phyloP scores from a whole-genome alignment of 345 rosid genomes.

The Dipteronia dyeriana region DNA sequence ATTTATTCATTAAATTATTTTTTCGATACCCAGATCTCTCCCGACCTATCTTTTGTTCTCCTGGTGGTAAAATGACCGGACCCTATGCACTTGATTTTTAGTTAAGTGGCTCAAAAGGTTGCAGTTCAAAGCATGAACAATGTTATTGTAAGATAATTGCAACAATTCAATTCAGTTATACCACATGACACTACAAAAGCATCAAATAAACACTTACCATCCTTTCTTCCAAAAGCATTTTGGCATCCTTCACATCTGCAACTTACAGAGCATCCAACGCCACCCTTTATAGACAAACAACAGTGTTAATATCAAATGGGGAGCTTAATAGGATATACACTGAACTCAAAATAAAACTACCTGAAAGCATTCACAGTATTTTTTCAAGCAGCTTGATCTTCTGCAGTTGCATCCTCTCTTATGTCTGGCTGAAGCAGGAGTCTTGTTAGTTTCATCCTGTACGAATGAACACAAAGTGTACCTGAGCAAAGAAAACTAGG shows the following conservation, averaged over 20 bases:
- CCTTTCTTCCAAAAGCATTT: slow-evolving; percentile 47
- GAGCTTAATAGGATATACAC: neutral
- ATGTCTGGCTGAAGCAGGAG: slow-evolving; percentile 82
- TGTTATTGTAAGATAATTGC: neutral
- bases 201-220: slow-evolving; percentile 39
- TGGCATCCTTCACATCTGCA: slow-evolving; percentile 76
- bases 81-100: too few species aligned
- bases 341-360: slow-evolving; percentile 32
- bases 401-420: slow-evolving; percentile 83
- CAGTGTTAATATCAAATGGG: slow-evolving; percentile 23
- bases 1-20: neutral
- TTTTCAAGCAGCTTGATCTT: slow-evolving; percentile 74
- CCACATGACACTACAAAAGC: neutral
- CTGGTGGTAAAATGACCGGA: too few species aligned
- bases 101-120: too few species aligned
- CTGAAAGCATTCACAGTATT: slow-evolving; percentile 81
- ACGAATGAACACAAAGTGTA: slow-evolving; percentile 14
- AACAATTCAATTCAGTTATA: neutral
- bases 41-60: too few species aligned
- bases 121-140: neutral
- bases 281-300: slow-evolving; percentile 43
- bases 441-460: slow-evolving; percentile 55
- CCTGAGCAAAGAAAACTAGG: neutral
- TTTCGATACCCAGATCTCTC: neutral
- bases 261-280: slow-evolving; percentile 70